phyloP scores from a whole-genome alignment of 176 grass and related monocot genomes.

The Oryza rufipogon region DNA sequence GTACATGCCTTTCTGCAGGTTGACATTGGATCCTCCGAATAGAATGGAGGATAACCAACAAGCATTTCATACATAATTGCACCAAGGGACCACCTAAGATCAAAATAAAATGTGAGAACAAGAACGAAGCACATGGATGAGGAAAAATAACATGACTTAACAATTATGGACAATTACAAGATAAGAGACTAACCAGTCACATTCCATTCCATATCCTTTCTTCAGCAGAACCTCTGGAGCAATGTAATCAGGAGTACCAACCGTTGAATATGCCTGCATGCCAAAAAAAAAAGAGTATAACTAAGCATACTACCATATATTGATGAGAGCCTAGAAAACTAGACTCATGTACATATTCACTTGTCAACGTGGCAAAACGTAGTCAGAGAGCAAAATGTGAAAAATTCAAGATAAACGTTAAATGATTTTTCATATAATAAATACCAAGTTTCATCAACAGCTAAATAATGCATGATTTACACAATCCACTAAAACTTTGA shows the following conservation, averaged over 20 bases:
- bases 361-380: not conserved
- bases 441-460: conserved; percentile 5
- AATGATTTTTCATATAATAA: conserved; percentile 17
- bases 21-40: conserved; percentile 99
- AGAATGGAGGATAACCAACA: conserved; percentile 97
- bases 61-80: conserved; percentile 99
- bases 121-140: conserved; percentile 41
- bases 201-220: conserved; percentile 99
- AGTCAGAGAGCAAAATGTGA: not conserved
- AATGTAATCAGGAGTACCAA: conserved; percentile 99
- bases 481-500: conserved; percentile 29
- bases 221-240: conserved; percentile 97
- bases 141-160: conserved; percentile 9
- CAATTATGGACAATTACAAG: conserved; percentile 36
- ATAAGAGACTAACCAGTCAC: conserved; percentile 78
- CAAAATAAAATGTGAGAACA: conserved; percentile 41
- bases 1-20: conserved; percentile 86
- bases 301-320: conserved; percentile 1
- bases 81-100: conserved; percentile 97
- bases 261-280: conserved; percentile 90
- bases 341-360: not conserved
- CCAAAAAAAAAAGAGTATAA: conserved; percentile 23
- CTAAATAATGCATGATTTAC: conserved; percentile 21
- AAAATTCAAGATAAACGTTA: not conserved
- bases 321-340: not conserved